Conservation (phyloP, 805 yeast species). For the Pichia nakasei region DNA sequence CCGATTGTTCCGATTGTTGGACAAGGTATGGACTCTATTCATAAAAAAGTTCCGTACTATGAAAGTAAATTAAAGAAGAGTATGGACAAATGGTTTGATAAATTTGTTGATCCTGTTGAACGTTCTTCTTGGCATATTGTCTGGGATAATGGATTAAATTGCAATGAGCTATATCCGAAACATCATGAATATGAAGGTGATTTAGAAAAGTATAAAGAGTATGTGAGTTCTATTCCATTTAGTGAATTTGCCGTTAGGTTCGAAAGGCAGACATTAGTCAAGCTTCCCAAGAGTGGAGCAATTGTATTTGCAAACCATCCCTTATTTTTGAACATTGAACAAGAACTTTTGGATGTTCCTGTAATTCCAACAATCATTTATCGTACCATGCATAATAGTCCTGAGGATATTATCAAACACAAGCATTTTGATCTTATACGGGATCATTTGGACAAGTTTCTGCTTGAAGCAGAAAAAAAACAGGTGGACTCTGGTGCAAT, state of each 20-base stretch:
- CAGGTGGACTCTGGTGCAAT: background rate
- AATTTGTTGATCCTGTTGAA: conserved; percentile 37
- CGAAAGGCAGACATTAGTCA: conserved; percentile 39
- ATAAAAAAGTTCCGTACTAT: conserved; percentile 40
- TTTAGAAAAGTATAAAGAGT: conserved; percentile 19
- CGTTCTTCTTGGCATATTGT: conserved; percentile 42
- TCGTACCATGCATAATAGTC: conserved; percentile 38
- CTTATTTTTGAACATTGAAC: conserved; percentile 28
- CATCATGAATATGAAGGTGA: conserved; percentile 29
- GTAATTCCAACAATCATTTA: conserved; percentile 34
- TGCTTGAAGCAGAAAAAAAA: conserved; percentile 15
- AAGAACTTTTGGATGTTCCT: conserved; percentile 40
- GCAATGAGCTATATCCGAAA: conserved; percentile 24
- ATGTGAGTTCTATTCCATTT: conserved; percentile 29
- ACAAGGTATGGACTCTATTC: conserved; percentile 35
- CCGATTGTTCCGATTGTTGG: conserved; percentile 27
- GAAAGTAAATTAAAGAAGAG: conserved; percentile 37
- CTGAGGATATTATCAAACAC: conserved; percentile 36
- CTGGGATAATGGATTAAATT: conserved; percentile 36
- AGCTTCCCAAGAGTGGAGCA: conserved; percentile 34
- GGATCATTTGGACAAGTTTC: conserved; percentile 25
- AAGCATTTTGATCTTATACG: conserved; percentile 35
- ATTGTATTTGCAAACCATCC: conserved; percentile 24
- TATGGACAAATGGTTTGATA: conserved; percentile 43
- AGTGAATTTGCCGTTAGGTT: conserved; percentile 35